phyloP scores from a whole-genome alignment of 441 rosid species.

The Euphorbia schlechtendalii region DNA sequence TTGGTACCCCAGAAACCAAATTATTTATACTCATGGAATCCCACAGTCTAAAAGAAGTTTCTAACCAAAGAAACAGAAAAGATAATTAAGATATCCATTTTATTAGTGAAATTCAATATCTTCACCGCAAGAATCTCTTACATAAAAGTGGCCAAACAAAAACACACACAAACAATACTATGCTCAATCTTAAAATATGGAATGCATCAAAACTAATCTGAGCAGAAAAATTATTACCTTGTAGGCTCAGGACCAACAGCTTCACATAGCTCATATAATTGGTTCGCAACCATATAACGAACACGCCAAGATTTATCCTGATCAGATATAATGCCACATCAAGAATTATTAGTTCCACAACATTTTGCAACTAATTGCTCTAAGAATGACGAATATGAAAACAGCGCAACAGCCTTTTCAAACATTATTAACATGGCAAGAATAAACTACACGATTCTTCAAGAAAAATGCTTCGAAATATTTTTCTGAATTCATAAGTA shows the following conservation, averaged over 20 bases:
- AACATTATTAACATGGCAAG: not conserved
- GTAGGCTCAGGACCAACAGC: constrained; percentile 97
- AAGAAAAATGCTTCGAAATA: not conserved
- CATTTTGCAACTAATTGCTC: constrained; percentile 3
- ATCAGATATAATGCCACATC: constrained; percentile 13
- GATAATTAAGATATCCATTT: not conserved
- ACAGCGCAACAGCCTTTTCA: not conserved
- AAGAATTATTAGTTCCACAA: not conserved
- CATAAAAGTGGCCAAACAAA: not conserved
- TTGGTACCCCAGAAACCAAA: constrained; percentile 11
- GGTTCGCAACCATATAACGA: constrained; percentile 97
- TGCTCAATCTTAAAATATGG: not conserved
- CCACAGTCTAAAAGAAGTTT: not conserved
- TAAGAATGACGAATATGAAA: constrained; percentile 1
- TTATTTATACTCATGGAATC: constrained; percentile 4
- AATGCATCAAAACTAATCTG: not conserved
- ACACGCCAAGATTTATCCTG: constrained; percentile 99
- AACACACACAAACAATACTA: not conserved
- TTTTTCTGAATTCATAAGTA: not conserved
- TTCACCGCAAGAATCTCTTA: not conserved
- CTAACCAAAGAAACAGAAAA: not conserved
- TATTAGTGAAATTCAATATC: constrained; percentile 4
- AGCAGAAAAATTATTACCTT: constrained; percentile 35
- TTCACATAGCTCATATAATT: constrained; percentile 87
- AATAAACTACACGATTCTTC: not conserved